phyloP scores from a whole-genome alignment of 2,329 filamentous ascomycete genomes.

The Paecilomyces sp. region DNA sequence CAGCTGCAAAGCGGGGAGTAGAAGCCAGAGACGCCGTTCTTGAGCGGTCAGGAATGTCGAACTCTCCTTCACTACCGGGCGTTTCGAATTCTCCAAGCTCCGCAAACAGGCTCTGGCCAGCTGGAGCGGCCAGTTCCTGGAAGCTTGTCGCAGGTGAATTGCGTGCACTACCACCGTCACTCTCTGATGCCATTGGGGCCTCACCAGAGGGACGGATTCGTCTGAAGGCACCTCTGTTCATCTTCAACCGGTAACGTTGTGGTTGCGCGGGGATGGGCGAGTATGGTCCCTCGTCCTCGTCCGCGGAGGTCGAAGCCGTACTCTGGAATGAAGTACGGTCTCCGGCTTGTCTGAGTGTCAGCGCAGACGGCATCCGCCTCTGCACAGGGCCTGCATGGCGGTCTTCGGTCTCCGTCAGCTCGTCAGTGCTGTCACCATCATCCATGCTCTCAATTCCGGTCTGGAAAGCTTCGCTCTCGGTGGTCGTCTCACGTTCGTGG shows the following conservation, averaged over 20 bases:
- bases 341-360: constrained; percentile 40
- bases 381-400: constrained; percentile 25
- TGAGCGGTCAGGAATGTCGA: constrained; percentile 30
- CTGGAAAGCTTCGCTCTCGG: constrained; percentile 91
- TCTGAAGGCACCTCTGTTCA: constrained; percentile 57
- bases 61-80: constrained; percentile 63
- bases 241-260: constrained; percentile 63
- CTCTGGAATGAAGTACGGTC: constrained; percentile 69
- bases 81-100: constrained; percentile 77
- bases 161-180: constrained; percentile 34
- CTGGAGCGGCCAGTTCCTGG: constrained; percentile 39
- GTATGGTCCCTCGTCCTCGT: constrained; percentile 64
- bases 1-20: constrained; percentile 29
- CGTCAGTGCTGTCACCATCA: constrained; percentile 62
- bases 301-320: constrained; percentile 80
- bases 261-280: constrained; percentile 60
- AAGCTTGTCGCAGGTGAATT: constrained; percentile 50
- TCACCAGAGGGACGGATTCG: constrained; percentile 48
- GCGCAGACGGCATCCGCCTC: constrained; percentile 28
- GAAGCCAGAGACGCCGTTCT: constrained; percentile 29
- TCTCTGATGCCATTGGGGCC: constrained; percentile 32
- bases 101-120: constrained; percentile 77
- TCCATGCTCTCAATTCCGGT: constrained; percentile 72
- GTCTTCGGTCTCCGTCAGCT: constrained; percentile 79
- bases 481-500: constrained; percentile 66